Percentiles rank a stretch among this genome's conserved stretches.
Evolutionary conservation across 441 rosid species (phyloP).

Genomic region (Erodium moschatum): DNA sequence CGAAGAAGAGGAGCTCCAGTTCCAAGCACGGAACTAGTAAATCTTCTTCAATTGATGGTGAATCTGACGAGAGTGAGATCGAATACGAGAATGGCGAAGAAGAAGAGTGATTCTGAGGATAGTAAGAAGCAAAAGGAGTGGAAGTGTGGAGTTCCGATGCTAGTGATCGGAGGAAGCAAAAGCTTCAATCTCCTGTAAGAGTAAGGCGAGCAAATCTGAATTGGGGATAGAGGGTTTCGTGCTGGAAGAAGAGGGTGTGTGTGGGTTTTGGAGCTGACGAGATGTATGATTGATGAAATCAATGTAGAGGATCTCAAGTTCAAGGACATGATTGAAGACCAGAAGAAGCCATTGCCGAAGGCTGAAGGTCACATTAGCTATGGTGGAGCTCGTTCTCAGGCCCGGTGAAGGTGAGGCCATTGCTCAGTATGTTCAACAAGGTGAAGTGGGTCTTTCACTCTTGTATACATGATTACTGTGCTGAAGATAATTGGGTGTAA

Average conservation of each 20-base stretch:
- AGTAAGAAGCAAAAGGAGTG: conserved; percentile 28
- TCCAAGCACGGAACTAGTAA: conserved; percentile 33
- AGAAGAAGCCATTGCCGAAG: conserved; percentile 78
- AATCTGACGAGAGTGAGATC: conserved; percentile 21
- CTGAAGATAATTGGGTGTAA: conserved; percentile 89
- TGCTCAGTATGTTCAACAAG: conserved; percentile 94
- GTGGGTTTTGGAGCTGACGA: conserved; percentile 39
- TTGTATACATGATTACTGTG: conserved; percentile 95
- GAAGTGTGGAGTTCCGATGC: conserved; percentile 32
- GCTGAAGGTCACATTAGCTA: conserved; percentile 87
- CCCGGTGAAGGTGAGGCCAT: conserved; percentile 97
- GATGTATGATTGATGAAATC: conserved; percentile 32
- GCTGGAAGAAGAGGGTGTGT: conserved; percentile 18
- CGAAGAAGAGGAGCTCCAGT: conserved; percentile 33
- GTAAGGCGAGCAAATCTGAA: conserved; percentile 29
- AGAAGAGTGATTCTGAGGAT: conserved; percentile 42
- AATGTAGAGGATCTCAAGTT: conserved; percentile 53
- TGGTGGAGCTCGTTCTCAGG: conserved; percentile 68
- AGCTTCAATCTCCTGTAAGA: conserved; percentile 21
- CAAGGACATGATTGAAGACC: conserved; percentile 65
- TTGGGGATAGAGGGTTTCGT: conserved; percentile 26
- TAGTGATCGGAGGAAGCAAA: conserved; percentile 29
- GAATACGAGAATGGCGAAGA: conserved; percentile 35
- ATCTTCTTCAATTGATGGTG: conserved; percentile 12
- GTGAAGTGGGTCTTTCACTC: conserved; percentile 89